Conservation (phyloP, 176 grass and related monocot genomes). For the Cenchrus americanus region DNA sequence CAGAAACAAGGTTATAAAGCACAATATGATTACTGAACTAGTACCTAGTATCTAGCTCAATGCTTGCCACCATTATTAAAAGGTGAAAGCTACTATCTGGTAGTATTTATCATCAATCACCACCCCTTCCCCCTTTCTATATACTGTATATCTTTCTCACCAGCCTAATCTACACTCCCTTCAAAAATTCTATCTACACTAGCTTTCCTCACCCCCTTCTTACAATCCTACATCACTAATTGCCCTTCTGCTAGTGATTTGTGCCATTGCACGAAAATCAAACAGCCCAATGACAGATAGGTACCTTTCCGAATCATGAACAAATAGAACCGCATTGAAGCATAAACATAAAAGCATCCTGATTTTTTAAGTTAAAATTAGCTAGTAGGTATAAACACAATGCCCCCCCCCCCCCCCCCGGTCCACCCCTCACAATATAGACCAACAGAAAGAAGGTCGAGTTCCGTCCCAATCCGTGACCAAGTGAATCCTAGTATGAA, state of each 20-base stretch:
- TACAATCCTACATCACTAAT: background rate
- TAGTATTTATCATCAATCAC: background rate
- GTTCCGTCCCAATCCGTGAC: background rate
- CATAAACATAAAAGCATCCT: background rate
- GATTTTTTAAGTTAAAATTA: background rate
- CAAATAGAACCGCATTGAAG: background rate
- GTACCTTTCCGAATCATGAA: background rate
- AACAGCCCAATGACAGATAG: background rate
- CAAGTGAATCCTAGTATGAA: background rate
- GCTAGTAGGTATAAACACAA: background rate
- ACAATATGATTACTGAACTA: background rate
- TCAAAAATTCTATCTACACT: too few relatives aligned
- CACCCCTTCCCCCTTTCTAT: background rate
- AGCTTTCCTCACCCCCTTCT: too few relatives aligned
- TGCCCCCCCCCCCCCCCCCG: background rate
- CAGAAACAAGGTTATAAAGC: conserved; percentile 14
- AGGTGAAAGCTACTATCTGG: background rate
- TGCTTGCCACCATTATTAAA: background rate
- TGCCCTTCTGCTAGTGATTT: too few relatives aligned
- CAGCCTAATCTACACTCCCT: background rate
- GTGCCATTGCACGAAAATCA: too few relatives aligned
- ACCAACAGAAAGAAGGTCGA: background rate
- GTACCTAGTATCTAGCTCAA: background rate
- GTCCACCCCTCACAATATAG: background rate
- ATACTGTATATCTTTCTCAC: background rate